A percentile compares a stretch with the other conserved stretches of the same genome.
Evolutionary conservation across 441 rosid species (phyloP).

Genomic region (Populus hybrid): DNA sequence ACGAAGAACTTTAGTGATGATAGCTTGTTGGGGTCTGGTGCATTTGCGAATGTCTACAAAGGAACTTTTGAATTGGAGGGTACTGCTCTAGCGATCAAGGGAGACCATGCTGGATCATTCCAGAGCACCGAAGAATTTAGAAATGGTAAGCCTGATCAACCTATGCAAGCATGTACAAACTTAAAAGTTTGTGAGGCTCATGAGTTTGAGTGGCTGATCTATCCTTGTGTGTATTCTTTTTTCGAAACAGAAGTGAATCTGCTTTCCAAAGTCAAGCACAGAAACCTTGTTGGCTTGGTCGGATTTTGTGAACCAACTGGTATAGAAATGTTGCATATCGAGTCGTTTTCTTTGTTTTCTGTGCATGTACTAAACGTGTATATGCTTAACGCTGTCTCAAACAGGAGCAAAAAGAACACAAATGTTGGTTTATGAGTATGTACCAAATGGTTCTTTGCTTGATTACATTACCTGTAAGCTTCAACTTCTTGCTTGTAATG

Average conservation of each 20-base stretch:
- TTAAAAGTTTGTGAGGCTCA: background rate
- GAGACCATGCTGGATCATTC: constrained; percentile 45
- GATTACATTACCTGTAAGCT: constrained; percentile 51
- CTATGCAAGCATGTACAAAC: background rate
- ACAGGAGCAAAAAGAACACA: constrained; percentile 44
- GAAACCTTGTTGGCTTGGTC: constrained; percentile 51
- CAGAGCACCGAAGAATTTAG: constrained; percentile 59
- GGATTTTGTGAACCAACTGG: constrained; percentile 66
- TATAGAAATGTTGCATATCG: background rate
- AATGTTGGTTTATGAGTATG: constrained; percentile 52
- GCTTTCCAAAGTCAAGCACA: constrained; percentile 50
- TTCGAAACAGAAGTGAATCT: constrained; percentile 53
- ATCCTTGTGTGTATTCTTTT: constrained; percentile 13
- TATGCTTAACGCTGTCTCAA: constrained; percentile 5
- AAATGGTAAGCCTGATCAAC: constrained; percentile 40
- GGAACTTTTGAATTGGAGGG: constrained; percentile 42
- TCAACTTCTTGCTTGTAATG: background rate
- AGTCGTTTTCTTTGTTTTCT: background rate
- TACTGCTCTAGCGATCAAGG: constrained; percentile 49
- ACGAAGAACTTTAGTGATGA: constrained; percentile 45
- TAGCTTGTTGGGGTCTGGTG: constrained; percentile 53
- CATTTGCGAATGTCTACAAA: constrained; percentile 50
- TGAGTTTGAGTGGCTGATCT: background rate
- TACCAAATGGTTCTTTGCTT: constrained; percentile 55
- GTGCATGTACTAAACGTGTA: background rate